These are phyloP conservation scores for Solanum gandarillasii DNA, from an alignment of 257 asterid species.

Conservation along the genomic window DNA sequence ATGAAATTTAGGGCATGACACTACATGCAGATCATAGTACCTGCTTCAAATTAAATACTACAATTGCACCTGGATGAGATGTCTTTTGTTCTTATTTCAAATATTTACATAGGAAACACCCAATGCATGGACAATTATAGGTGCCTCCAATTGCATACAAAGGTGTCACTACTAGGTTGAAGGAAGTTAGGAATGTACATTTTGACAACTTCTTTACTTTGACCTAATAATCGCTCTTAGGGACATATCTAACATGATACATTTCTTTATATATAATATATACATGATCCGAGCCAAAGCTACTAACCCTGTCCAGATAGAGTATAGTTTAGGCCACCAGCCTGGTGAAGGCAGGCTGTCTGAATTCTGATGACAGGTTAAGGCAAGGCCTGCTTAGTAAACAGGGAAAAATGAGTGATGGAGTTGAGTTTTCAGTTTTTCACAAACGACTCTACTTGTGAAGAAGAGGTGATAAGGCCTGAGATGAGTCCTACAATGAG, in stretches of 20 bases:
- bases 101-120: background rate
- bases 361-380: background rate
- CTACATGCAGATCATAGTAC: background rate
- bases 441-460: conserved; percentile 15
- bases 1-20: background rate
- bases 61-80: background rate
- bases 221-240: background rate
- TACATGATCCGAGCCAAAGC: background rate
- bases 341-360: background rate
- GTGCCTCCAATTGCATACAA: background rate
- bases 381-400: background rate
- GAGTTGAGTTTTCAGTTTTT: background rate
- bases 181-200: background rate
- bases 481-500: conserved; percentile 44
- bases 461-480: conserved; percentile 30
- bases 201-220: background rate
- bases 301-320: background rate
- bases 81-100: background rate
- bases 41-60: background rate
- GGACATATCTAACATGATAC: background rate
- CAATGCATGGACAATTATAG: background rate
- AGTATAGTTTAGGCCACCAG: background rate
- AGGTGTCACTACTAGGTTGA: background rate
- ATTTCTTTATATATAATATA: background rate
- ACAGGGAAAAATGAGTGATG: background rate